phyloP scores from a whole-genome alignment of 257 asterid species.

The Nicotiana paniculata region DNA sequence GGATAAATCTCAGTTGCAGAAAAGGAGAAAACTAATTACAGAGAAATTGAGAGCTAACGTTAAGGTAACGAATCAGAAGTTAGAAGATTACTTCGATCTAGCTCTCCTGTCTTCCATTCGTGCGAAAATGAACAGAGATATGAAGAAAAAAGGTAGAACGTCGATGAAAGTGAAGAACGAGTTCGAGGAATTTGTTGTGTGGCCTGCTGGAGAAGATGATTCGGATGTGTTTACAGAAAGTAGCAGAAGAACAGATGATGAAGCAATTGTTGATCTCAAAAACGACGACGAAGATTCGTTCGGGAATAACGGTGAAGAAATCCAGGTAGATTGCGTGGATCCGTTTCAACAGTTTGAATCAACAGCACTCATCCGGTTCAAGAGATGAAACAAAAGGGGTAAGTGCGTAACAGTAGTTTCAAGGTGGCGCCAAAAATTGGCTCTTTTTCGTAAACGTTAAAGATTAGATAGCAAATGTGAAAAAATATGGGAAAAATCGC shows the following conservation, averaged over 20 bases:
- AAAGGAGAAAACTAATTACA: constrained; percentile 3
- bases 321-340: background rate
- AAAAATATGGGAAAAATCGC: too few relatives aligned
- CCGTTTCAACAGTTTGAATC: constrained; percentile 22
- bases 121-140: constrained; percentile 6
- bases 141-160: constrained; percentile 9
- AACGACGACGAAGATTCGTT: constrained; percentile 1
- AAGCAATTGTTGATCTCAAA: constrained; percentile 16
- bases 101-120: constrained; percentile 22
- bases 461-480: too few relatives aligned
- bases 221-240: background rate
- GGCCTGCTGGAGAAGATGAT: constrained; percentile 12
- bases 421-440: background rate
- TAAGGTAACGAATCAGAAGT: background rate
- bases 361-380: constrained; percentile 15
- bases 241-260: background rate
- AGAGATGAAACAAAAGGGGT: constrained; percentile 7
- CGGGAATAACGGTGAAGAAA: background rate
- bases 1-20: background rate
- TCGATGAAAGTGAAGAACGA: background rate
- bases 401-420: background rate
- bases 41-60: background rate
- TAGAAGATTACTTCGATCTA: constrained; percentile 33
- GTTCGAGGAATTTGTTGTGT: constrained; percentile 17
- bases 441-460: too few relatives aligned